Evolutionary conservation across 495 filamentous ascomycete genomes (phyloP).

Genomic region (Elaphomyces granulatus): DNA sequence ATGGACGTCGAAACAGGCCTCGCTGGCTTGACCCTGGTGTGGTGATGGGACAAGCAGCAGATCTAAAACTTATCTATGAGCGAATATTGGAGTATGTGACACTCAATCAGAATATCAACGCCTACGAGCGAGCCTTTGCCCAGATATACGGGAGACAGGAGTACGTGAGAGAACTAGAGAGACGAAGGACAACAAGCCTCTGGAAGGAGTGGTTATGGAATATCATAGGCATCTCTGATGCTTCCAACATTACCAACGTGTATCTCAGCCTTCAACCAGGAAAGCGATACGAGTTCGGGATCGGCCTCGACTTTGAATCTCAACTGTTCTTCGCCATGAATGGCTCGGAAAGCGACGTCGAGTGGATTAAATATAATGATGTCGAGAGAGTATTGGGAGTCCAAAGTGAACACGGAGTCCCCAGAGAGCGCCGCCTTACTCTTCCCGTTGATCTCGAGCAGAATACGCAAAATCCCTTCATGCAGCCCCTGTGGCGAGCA

Average conservation of each 20-base stretch:
- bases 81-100: slow-evolving; percentile 28
- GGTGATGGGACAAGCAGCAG: slow-evolving; percentile 37
- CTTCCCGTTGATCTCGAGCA: slow-evolving; percentile 28
- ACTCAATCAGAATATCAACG: slow-evolving; percentile 15
- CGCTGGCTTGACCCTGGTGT: slow-evolving; percentile 38
- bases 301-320: slow-evolving; percentile 43
- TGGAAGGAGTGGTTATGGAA: slow-evolving; percentile 34
- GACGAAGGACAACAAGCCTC: slow-evolving; percentile 22
- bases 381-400: slow-evolving; percentile 24
- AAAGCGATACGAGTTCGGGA: slow-evolving; percentile 40
- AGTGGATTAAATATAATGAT: slow-evolving; percentile 35
- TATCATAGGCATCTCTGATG: slow-evolving; percentile 30
- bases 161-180: slow-evolving; percentile 37
- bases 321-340: slow-evolving; percentile 39
- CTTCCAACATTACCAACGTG: slow-evolving; percentile 32
- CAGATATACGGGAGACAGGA: slow-evolving; percentile 47
- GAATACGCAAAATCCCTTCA: slow-evolving; percentile 25
- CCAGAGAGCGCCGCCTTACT: slow-evolving; percentile 28
- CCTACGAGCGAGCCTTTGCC: slow-evolving; percentile 38
- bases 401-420: slow-evolving; percentile 28
- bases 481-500: slow-evolving; percentile 19
- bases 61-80: slow-evolving; percentile 37
- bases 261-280: slow-evolving; percentile 23
- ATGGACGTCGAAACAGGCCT: slow-evolving; percentile 31
- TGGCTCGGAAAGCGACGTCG: slow-evolving; percentile 28